Conservation (phyloP, 2,329 filamentous ascomycete species). For the Teratosphaeria pseudoeucalypti region DNA sequence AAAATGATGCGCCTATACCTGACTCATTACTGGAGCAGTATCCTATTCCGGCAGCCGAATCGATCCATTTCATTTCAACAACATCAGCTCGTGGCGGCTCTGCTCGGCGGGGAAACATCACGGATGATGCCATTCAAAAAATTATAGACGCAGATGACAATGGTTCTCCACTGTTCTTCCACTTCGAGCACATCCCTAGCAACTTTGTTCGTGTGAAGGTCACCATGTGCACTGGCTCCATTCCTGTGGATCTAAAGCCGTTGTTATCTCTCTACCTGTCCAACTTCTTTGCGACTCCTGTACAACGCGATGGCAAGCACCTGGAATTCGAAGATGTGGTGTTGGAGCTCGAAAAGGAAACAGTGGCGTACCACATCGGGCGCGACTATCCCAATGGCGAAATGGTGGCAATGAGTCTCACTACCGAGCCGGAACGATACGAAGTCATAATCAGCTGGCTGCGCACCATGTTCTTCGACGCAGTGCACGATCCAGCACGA, state of each 20-base stretch:
- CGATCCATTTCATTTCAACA: conserved; percentile 89
- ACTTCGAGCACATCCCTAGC: conserved; percentile 88
- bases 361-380: conserved; percentile 69
- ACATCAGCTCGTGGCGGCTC: conserved; percentile 72
- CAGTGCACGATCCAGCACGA: conserved; percentile 68
- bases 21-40: conserved; percentile 70
- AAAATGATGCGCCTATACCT: conserved; percentile 78
- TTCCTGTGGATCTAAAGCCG: conserved; percentile 76
- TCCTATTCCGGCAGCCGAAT: conserved; percentile 72
- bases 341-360: conserved; percentile 81
- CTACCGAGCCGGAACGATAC: conserved; percentile 84
- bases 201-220: conserved; percentile 84
- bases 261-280: conserved; percentile 74
- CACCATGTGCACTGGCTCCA: conserved; percentile 64
- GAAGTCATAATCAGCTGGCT: conserved; percentile 72
- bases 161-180: conserved; percentile 67
- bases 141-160: conserved; percentile 59
- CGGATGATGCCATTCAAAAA: conserved; percentile 61
- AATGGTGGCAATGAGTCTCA: conserved; percentile 69
- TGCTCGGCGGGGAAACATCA: conserved; percentile 59
- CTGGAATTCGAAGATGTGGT: conserved; percentile 89
- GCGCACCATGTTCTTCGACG: conserved; percentile 74
- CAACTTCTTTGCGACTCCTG: conserved; percentile 90
- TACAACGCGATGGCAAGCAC: conserved; percentile 62
- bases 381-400: conserved; percentile 67